Base-by-base conservation (phyloP, 2,329 filamentous ascomycete species). In the Colletotrichum spinosum region DNA sequence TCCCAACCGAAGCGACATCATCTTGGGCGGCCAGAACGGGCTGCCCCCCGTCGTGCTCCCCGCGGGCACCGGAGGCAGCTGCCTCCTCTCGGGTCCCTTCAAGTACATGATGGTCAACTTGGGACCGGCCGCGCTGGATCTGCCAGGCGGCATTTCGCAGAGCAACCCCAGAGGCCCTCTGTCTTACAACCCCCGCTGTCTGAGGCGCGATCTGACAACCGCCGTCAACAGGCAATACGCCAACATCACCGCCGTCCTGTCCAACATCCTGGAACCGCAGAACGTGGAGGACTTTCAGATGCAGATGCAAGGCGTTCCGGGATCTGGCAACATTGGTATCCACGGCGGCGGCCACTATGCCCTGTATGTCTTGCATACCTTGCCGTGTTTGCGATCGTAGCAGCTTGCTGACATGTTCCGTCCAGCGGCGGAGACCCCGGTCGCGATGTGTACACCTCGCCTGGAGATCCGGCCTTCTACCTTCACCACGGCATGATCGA, bases 41-140 rank as follows among this genome's bases (percentile, higher is more conserved):
- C 67, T 75, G 2, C 70, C 69, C 6, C 67, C 71, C 2, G 42
- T 76, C 25, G 65, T 66, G 35, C 70, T 84, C 9, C 80, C 83
- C 1, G 77, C 82, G 0, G 86, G 84, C 7, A 77, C 75, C 1
- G 87, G 87, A 4, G 86, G 87, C 44, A 87, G 86, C 33, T 88
- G 85, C 70, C 77, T 89, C 3, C 77, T 72, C 12, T 78, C 75
- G 0, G 85, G 85, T 0, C 86, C 86, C 2, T 80, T 87, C n/a
- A 73, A 72, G 35, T 73, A 80, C 67, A 76, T 79, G 71, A 73
- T 65, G 1, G 75, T 82, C 57, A 81, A 78, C 59, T 71, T 82
- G 2, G 80, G 80, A 0, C 80, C 80, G 12, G 73, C 75, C 7
- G 71, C 73, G 4, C 73, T 74, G 6, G 70, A 73, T 9, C 57